A percentile compares a stretch with the other conserved stretches of the same genome.
Evolutionary conservation across 2,329 filamentous ascomycete genomes (phyloP).

Genomic region (Phyllosticta citrichinensis): DNA sequence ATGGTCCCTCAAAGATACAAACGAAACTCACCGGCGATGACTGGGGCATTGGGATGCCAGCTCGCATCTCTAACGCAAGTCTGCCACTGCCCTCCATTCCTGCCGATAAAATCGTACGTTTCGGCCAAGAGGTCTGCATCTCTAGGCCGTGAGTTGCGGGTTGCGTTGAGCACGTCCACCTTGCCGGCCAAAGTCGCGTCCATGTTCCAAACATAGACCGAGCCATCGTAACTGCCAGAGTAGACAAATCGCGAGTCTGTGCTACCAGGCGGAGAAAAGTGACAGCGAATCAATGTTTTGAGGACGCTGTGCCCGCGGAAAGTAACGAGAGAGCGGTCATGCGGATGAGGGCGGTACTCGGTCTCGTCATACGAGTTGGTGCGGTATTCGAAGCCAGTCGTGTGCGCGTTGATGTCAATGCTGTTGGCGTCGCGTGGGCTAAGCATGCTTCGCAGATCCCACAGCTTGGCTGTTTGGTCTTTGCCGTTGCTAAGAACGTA

Average conservation of each 20-base stretch:
- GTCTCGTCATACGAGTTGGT: constrained; percentile 55
- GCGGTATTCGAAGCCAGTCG: constrained; percentile 65
- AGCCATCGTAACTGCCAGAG: constrained; percentile 79
- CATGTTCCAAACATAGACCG: constrained; percentile 86
- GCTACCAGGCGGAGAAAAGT: constrained; percentile 80
- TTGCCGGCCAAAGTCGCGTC: constrained; percentile 72
- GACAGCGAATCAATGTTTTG: constrained; percentile 84
- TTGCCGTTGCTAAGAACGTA: constrained; percentile 93
- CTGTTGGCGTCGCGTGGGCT: constrained; percentile 53
- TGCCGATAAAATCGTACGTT: constrained; percentile 46
- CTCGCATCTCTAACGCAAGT: constrained; percentile 80
- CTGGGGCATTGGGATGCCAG: constrained; percentile 79
- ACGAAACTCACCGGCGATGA: constrained; percentile 53
- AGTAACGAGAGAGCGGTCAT: constrained; percentile 87
- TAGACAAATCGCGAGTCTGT: constrained; percentile 91
- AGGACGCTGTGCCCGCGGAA: constrained; percentile 85
- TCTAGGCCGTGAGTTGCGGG: constrained; percentile 49
- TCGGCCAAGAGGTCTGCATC: constrained; percentile 44
- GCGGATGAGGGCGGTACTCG: constrained; percentile 61
- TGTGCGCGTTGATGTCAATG: constrained; percentile 47
- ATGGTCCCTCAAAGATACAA: no score
- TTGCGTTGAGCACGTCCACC: constrained; percentile 68
- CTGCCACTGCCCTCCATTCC: constrained; percentile 53
- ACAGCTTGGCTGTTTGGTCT: constrained; percentile 94
- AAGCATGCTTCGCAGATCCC: constrained; percentile 89